Evolutionary conservation across 202 grass and related monocot species (phyloP).

Genomic region (Schoenoplectus tabernaemontani): DNA sequence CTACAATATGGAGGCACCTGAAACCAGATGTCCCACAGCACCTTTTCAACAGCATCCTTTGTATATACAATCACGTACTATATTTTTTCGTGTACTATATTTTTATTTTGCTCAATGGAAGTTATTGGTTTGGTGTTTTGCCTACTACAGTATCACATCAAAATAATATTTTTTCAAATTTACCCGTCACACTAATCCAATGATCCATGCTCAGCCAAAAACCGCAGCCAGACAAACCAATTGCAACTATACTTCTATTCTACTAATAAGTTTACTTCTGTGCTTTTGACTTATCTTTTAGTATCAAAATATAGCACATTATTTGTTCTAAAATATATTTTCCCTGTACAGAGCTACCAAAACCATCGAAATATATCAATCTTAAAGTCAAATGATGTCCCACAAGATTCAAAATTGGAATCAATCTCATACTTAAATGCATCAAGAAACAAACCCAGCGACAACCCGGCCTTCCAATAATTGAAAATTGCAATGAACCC

Average conservation of each 20-base stretch:
- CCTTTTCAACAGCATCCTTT: too few species aligned
- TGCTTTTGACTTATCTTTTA: background rate
- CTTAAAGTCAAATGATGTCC: conserved; percentile 35
- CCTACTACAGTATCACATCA: too few species aligned
- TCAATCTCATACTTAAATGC: conserved; percentile 84
- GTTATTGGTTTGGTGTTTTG: too few species aligned
- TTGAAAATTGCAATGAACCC: conserved; percentile 63
- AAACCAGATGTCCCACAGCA: too few species aligned
- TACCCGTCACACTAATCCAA: background rate
- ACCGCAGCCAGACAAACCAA: conserved; percentile 1
- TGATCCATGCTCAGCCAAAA: background rate
- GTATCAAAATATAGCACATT: conserved; percentile 2
- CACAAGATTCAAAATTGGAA: conserved; percentile 53
- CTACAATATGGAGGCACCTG: too few species aligned
- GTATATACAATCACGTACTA: too few species aligned
- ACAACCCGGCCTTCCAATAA: conserved; percentile 95
- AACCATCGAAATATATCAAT: conserved; percentile 55
- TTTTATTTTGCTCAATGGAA: too few species aligned
- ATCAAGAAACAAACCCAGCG: conserved; percentile 78
- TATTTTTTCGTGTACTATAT: too few species aligned
- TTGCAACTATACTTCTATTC: background rate
- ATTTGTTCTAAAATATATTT: background rate
- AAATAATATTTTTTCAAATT: background rate
- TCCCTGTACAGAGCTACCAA: conserved; percentile 29
- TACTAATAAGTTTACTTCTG: background rate